Conservation (phyloP, 2,329 filamentous ascomycete genomes). For the Cladosporium sp. region DNA sequence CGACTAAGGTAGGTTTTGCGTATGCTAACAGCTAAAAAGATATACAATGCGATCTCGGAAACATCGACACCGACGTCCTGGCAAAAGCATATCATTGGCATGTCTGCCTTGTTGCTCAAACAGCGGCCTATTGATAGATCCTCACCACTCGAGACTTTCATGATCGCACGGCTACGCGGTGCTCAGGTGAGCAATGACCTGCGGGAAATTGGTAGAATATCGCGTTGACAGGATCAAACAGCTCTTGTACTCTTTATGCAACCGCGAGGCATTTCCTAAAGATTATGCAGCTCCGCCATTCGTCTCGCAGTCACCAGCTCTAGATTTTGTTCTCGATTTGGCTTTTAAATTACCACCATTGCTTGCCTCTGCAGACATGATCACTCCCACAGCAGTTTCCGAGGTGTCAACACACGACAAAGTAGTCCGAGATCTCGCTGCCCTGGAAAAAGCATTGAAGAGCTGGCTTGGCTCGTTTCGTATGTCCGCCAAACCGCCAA, state of each 20-base stretch:
- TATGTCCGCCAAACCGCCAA: no score
- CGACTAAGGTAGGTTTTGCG: background rate
- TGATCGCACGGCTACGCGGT: background rate
- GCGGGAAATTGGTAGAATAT: no score
- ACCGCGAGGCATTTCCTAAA: background rate
- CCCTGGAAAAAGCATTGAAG: background rate
- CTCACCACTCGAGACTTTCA: background rate
- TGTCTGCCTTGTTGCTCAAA: background rate
- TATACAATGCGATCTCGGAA: background rate
- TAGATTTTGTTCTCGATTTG: constrained; percentile 1
- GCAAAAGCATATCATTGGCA: constrained; percentile 8
- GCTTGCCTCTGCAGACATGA: background rate
- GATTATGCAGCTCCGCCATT: background rate
- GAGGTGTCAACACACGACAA: background rate
- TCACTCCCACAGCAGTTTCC: background rate
- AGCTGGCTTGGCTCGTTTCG: background rate
- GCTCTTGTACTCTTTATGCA: constrained; percentile 7
- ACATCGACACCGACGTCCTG: background rate
- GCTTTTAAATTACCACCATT: background rate
- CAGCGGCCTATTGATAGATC: background rate
- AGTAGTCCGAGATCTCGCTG: background rate
- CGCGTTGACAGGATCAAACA: background rate
- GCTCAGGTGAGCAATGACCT: background rate
- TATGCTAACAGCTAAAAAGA: background rate
- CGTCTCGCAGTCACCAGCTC: background rate